phyloP scores from a whole-genome alignment of 495 filamentous ascomycete species.

The Neurospora africana region DNA sequence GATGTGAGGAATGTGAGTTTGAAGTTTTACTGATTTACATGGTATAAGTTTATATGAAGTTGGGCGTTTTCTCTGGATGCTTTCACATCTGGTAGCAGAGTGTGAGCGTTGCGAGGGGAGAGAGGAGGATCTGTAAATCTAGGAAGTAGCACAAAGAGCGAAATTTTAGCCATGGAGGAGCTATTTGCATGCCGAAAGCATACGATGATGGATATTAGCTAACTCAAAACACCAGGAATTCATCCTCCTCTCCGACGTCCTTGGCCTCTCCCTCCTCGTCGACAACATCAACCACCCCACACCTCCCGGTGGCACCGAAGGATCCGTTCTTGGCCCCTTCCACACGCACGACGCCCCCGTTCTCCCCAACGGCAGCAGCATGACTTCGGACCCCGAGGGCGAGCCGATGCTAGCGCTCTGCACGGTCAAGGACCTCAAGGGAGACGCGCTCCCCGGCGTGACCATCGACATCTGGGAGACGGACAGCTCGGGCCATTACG shows the following conservation, averaged over 20 bases:
- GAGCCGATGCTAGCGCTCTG: slow-evolving; percentile 69
- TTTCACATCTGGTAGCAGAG: background rate
- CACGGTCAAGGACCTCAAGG: slow-evolving; percentile 57
- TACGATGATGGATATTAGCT: background rate
- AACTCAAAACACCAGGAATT: slow-evolving; percentile 55
- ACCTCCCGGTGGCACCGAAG: slow-evolving; percentile 63
- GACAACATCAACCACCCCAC: slow-evolving; percentile 91
- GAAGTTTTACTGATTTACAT: no score
- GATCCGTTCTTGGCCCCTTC: slow-evolving; percentile 86
- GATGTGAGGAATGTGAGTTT: slow-evolving; percentile 44
- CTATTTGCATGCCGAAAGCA: background rate
- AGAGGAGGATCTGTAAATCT: background rate
- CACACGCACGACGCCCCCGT: slow-evolving; percentile 79
- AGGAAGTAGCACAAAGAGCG: background rate
- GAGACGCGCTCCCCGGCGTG: slow-evolving; percentile 55
- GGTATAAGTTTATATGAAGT: background rate
- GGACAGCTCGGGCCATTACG: slow-evolving; percentile 76
- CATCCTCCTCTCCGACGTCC: slow-evolving; percentile 85
- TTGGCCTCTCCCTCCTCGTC: slow-evolving; percentile 82
- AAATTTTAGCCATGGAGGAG: background rate
- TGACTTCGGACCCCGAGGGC: slow-evolving; percentile 62
- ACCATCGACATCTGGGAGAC: slow-evolving; percentile 94
- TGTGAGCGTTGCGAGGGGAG: background rate
- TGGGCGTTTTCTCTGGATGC: background rate
- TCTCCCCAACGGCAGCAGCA: slow-evolving; percentile 50